These are phyloP conservation scores for Salisapilia sapeloensis DNA, from an alignment of 352 stramenopile species.

Conservation along the genomic window DNA sequence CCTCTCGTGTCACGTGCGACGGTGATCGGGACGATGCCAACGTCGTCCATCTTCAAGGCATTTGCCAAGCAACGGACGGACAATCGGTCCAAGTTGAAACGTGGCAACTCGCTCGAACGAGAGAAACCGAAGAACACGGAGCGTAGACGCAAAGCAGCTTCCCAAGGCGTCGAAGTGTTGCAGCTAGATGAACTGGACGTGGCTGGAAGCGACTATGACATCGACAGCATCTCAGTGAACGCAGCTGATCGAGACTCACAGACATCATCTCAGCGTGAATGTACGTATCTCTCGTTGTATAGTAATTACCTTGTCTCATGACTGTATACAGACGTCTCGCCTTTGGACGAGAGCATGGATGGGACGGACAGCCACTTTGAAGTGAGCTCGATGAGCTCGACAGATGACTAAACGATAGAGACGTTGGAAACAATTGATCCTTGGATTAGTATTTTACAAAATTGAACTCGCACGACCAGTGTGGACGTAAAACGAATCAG, in stretches of 20 bases:
- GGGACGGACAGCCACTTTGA: slow-evolving; percentile 71
- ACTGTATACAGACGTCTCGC: slow-evolving; percentile 38
- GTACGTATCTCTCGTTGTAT: slow-evolving; percentile 14
- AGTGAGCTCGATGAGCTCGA: slow-evolving; percentile 70
- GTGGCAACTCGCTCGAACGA: neutral
- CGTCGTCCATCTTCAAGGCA: slow-evolving; percentile 11
- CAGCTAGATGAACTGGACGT: slow-evolving; percentile 34
- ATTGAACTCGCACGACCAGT: too few relatives aligned
- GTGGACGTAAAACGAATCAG: too few relatives aligned
- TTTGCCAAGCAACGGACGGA: slow-evolving; percentile 16
- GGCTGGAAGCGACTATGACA: slow-evolving; percentile 45
- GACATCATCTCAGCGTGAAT: slow-evolving; percentile 49
- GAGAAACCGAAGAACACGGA: slow-evolving; percentile 7
- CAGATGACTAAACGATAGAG: too few relatives aligned
- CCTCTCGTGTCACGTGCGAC: slow-evolving; percentile 5
- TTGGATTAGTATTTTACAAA: too few relatives aligned
- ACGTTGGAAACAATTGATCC: too few relatives aligned
- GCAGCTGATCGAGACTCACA: slow-evolving; percentile 50
- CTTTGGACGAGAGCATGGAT: slow-evolving; percentile 53
- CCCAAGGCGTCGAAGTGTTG: slow-evolving; percentile 41
- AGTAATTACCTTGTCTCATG: slow-evolving; percentile 2
- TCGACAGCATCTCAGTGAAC: slow-evolving; percentile 75
- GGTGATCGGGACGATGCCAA: slow-evolving; percentile 4
- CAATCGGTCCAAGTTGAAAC: slow-evolving; percentile 7
- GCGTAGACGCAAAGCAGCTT: slow-evolving; percentile 9